phyloP scores from a whole-genome alignment of 1,284 basidiomycete genomes.

The Kwoniella shivajii region DNA sequence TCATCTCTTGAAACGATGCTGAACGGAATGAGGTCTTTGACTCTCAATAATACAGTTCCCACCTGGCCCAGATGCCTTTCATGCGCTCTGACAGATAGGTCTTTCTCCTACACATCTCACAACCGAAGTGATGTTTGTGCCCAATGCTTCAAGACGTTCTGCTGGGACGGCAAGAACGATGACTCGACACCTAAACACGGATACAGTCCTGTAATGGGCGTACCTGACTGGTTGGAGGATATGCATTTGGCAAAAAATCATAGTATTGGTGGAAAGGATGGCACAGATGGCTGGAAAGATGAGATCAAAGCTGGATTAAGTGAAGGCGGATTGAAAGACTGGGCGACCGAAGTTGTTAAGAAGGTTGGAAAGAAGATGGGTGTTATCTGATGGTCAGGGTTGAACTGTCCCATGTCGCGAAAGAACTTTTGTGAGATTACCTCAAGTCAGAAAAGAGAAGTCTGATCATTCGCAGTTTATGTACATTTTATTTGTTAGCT shows the following conservation, averaged over 20 bases:
- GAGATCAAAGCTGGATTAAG: neutral
- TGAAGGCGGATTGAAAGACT: constrained; percentile 1
- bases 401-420: too few relatives aligned
- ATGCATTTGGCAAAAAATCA: constrained; percentile 18
- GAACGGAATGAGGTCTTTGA: constrained; percentile 40
- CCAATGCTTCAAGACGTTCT: constrained; percentile 51
- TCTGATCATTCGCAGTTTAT: neutral
- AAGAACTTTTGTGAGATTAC: too few relatives aligned
- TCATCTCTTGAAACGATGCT: constrained; percentile 42
- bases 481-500: too few relatives aligned
- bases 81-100: constrained; percentile 55
- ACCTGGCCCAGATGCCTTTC: constrained; percentile 54
- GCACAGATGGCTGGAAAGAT: constrained; percentile 1
- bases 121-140: constrained; percentile 46
- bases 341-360: neutral
- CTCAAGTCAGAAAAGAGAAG: too few relatives aligned
- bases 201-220: constrained; percentile 37
- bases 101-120: constrained; percentile 35
- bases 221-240: constrained; percentile 32
- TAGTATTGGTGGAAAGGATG: neutral
- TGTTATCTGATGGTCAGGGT: neutral
- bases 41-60: constrained; percentile 45
- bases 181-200: constrained; percentile 9
- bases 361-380: constrained; percentile 7
- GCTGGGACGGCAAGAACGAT: constrained; percentile 46